phyloP scores from a whole-genome alignment of 345 rosid genomes.

The Microcos paniculata region DNA sequence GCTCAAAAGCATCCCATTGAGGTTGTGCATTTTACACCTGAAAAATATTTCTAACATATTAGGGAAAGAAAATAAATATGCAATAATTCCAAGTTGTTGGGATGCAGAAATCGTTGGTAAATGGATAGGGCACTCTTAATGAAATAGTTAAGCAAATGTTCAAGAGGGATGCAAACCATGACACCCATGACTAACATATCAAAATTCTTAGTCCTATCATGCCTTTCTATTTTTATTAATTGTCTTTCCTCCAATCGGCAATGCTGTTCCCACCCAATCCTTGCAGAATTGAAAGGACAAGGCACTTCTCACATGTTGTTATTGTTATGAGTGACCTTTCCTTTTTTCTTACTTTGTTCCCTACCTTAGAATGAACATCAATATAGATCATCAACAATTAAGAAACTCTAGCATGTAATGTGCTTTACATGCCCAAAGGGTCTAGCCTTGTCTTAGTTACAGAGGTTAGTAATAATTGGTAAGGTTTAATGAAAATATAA shows the following conservation, averaged over 20 bases:
- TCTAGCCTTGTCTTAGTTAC: conserved; percentile 8
- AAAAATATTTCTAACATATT: background rate
- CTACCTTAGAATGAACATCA: background rate
- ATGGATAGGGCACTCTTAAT: background rate
- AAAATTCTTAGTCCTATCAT: background rate
- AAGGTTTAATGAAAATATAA: background rate
- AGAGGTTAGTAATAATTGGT: background rate
- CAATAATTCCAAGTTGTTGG: background rate
- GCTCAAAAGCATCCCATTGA: background rate
- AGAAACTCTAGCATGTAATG: background rate
- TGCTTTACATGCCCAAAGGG: background rate
- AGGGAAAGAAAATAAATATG: background rate
- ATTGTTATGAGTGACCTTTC: background rate
- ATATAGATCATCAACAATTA: background rate
- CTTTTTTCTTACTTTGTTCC: background rate
- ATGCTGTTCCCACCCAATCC: background rate
- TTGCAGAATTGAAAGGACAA: background rate
- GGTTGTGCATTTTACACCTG: background rate
- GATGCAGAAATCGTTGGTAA: background rate
- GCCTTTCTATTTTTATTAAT: background rate
- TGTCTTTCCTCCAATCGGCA: background rate
- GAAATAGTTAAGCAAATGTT: background rate
- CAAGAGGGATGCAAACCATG: background rate
- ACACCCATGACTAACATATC: background rate
- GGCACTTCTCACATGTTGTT: background rate